These are phyloP conservation scores for Eucalyptus microcorys DNA, from an alignment of 345 rosid genomes.

Conservation along the genomic window DNA sequence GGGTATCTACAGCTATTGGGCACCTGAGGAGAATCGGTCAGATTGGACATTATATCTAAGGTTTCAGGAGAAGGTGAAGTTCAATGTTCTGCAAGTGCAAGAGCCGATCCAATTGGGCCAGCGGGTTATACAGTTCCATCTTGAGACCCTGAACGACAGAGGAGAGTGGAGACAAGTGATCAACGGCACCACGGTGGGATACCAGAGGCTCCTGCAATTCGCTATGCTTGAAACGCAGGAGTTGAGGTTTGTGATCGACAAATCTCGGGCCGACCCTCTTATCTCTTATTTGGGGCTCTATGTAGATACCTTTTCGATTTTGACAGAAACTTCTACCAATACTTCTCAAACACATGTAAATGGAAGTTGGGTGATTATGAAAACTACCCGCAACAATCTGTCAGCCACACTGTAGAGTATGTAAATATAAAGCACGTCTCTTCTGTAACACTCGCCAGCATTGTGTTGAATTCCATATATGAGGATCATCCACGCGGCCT, in stretches of 20 bases:
- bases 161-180: conserved; percentile 47
- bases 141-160: conserved; percentile 16
- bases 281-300: conserved; percentile 59
- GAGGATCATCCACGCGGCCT: neutral
- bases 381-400: neutral
- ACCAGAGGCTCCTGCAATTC: conserved; percentile 52
- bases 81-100: conserved; percentile 61
- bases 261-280: conserved; percentile 68
- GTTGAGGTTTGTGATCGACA: conserved; percentile 49
- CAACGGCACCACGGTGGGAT: conserved; percentile 70
- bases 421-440: neutral
- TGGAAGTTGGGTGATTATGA: conserved; percentile 10
- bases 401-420: neutral
- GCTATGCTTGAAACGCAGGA: conserved; percentile 24
- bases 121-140: conserved; percentile 43
- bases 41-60: conserved; percentile 42
- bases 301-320: conserved; percentile 29
- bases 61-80: conserved; percentile 34
- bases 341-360: neutral
- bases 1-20: conserved; percentile 70
- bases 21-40: conserved; percentile 43
- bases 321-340: neutral
- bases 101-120: conserved; percentile 97
- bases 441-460: neutral
- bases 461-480: neutral